Evolutionary conservation across 352 stramenopile genomes (phyloP), one percentile per base, ranked within the genome.

Genomic region (Phytopythium cucurbitacearum): DNA sequence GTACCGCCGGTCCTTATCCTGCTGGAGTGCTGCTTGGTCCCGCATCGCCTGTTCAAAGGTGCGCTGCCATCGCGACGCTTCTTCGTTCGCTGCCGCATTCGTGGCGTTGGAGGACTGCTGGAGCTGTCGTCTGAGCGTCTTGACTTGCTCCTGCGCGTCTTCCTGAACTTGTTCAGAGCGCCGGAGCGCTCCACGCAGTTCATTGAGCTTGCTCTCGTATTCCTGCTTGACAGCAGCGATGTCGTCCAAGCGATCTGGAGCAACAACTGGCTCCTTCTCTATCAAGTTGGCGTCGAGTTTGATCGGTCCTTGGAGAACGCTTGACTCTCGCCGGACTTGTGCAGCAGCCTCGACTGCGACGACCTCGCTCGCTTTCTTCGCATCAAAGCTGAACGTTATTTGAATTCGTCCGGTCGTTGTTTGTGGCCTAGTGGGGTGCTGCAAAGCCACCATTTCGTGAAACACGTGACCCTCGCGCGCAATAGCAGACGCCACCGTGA

Each of bases 401-500:
- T 76, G 71, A 7, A 86, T 35, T 36, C 71, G 64, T 1, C 81
- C 79, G 11, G 56, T 63, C 7, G 59, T 63, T 15, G 52, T 43
- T 1, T 44, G 37, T 0, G 47, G 21, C 15, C 69, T 54, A 15
- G 51, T 58, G 7, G 80, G 62, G 39, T 85, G 55, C 12, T 71
- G 48, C 9, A 92, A 61, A 3, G 56, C 51, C 32, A 91, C 72
- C 40, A 69, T 83, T 15, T 89, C 80, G 37, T 91, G 67, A 28
- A 91, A 83, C 40, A 89, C 64, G 32, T 88, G 71, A 2, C 84
- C 84, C 61, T 94, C 81, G 21, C 77, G 71, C 0, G 79, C 65
- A 16, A 94, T 81, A 7, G 80, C 80, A 35, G 81, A 89, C 2
- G 75, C 71, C 7, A 92, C 60, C 1, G 81, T 86, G 33, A 94